A percentile compares a stretch with the other conserved stretches of the same genome.
phyloP scores from a whole-genome alignment of 2,329 filamentous ascomycete species.

The Hortaea sp. region DNA sequence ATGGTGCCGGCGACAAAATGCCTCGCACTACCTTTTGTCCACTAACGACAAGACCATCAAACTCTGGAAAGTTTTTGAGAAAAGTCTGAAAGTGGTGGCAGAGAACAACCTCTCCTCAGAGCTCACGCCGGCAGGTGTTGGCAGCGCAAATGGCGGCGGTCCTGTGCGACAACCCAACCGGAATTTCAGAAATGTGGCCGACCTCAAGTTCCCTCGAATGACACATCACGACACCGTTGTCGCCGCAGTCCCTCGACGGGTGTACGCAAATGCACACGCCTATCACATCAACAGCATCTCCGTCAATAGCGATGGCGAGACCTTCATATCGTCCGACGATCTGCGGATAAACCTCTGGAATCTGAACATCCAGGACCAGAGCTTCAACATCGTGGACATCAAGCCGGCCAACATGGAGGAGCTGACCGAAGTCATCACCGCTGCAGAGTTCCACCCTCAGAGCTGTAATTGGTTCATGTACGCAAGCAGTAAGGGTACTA shows the following conservation, averaged over 20 bases:
- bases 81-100: constrained; percentile 95
- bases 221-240: constrained; percentile 98
- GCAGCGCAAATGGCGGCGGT: constrained; percentile 60
- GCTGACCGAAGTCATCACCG: constrained; percentile 95
- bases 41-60: constrained; percentile 99
- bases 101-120: constrained; percentile 98
- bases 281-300: constrained; percentile 99
- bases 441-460: constrained; percentile 89
- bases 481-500: constrained; percentile 95
- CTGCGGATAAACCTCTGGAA: constrained; percentile 98
- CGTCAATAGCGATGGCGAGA: constrained; percentile 99
- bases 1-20: constrained; percentile 97
- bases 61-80: constrained; percentile 99
- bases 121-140: constrained; percentile 63
- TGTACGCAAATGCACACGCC: constrained; percentile 95
- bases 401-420: constrained; percentile 99
- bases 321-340: constrained; percentile 97
- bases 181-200: constrained; percentile 68
- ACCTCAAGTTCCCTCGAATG: constrained; percentile 87
- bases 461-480: constrained; percentile 99
- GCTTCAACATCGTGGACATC: constrained; percentile 99
- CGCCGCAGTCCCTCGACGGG: constrained; percentile 87
- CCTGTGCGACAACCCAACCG: constrained; percentile 62
- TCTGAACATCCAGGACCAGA: constrained; percentile 97
- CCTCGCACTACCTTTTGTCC: constrained; percentile 93